Conservation (phyloP, 352 stramenopile genomes). For the Globisporangium cylindrosporum region DNA sequence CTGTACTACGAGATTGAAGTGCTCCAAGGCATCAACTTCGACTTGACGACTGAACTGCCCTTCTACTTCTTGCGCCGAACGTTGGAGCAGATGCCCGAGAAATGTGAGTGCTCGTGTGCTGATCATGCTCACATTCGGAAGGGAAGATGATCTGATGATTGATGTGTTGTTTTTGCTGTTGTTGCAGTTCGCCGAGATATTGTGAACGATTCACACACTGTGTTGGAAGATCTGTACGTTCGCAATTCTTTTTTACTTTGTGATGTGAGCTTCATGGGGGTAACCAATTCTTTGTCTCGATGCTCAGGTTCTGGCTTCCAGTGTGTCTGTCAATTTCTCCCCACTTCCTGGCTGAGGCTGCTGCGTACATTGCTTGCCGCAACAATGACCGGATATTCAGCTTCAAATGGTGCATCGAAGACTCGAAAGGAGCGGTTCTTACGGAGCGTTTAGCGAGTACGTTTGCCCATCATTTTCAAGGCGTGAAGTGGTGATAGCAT, state of each 20-base stretch:
- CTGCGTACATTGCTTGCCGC: constrained; percentile 70
- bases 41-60: constrained; percentile 75
- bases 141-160: constrained; percentile 6
- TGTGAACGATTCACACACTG: constrained; percentile 41
- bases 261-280: not conserved
- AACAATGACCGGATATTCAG: constrained; percentile 77
- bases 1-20: constrained; percentile 86
- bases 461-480: constrained; percentile 7
- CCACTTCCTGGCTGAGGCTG: constrained; percentile 63
- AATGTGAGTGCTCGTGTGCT: constrained; percentile 38
- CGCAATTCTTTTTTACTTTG: not conserved
- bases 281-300: not conserved
- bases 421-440: constrained; percentile 45
- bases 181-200: constrained; percentile 48
- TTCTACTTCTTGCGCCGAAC: constrained; percentile 66
- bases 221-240: constrained; percentile 68
- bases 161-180: constrained; percentile 4
- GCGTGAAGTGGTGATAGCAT: not conserved
- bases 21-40: constrained; percentile 77
- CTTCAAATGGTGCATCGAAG: constrained; percentile 71
- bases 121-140: not conserved
- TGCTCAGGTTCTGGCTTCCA: constrained; percentile 62
- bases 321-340: constrained; percentile 54
- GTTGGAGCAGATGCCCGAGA: constrained; percentile 70
- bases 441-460: constrained; percentile 70